Percentiles rank a stretch among this genome's conserved stretches.
phyloP scores from a whole-genome alignment of 225 moss, liverwort and hornwort genomes.

The Bryoerythrophyllum caledonicum region DNA sequence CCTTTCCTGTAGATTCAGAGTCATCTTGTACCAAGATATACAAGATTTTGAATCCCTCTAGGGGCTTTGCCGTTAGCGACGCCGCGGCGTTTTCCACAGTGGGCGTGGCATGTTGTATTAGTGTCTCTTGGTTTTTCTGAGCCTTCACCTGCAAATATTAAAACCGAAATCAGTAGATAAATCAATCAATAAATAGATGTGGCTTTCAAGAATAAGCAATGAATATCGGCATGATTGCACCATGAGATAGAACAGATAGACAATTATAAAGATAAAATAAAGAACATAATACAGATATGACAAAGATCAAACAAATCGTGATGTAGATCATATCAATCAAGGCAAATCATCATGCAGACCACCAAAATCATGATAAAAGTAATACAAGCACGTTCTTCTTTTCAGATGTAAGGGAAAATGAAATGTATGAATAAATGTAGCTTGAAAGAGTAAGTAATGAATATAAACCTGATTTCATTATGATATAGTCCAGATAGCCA shows the following conservation, averaged over 20 bases:
- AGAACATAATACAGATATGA: background rate
- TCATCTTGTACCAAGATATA: conserved; percentile 87
- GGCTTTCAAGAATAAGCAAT: background rate
- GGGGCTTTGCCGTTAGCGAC: conserved; percentile 34
- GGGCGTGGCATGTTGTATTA: conserved; percentile 24
- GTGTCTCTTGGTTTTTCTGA: conserved; percentile 44
- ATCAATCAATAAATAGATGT: background rate
- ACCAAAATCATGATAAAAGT: background rate
- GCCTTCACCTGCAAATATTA: conserved; percentile 44
- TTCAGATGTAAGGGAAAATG: too few relatives aligned
- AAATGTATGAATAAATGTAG: too few relatives aligned
- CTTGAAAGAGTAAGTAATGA: background rate
- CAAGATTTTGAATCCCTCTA: conserved; percentile 72
- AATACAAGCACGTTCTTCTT: background rate
- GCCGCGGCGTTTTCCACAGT: conserved; percentile 23
- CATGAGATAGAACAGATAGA: background rate
- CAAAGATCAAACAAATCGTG: background rate
- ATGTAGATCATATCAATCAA: background rate
- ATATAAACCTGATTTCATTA: background rate
- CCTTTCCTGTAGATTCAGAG: conserved; percentile 27
- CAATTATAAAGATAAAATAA: too few relatives aligned
- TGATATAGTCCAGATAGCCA: background rate
- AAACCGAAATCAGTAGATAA: conserved; percentile 3
- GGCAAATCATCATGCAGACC: background rate
- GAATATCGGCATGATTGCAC: background rate